A percentile compares a stretch with the other conserved stretches of the same genome.
phyloP scores from a whole-genome alignment of 2,329 filamentous ascomycete genomes.

The Pseudogymnoascus sp. region DNA sequence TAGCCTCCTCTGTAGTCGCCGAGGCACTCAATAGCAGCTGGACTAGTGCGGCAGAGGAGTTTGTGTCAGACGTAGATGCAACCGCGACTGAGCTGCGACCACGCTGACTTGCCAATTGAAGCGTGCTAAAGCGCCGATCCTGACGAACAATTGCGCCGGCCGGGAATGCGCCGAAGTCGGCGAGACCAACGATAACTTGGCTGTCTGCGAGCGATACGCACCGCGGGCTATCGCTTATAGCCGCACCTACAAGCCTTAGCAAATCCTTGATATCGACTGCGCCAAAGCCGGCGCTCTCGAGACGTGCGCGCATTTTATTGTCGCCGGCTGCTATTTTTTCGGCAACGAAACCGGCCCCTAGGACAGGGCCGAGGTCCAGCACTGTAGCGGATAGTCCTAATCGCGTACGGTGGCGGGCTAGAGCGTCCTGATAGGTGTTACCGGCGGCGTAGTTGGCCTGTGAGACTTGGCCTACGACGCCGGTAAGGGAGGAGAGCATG shows the following conservation, averaged over 20 bases:
- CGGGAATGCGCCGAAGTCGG: not conserved
- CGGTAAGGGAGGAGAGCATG: not conserved
- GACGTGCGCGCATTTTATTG: not conserved
- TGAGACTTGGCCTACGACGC: not conserved
- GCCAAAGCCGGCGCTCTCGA: conserved; percentile 10
- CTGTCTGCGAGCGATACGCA: no score
- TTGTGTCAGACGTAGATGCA: no score
- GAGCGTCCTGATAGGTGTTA: conserved; percentile 11
- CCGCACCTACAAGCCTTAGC: not conserved
- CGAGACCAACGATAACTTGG: no score
- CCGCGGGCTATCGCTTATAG: no score
- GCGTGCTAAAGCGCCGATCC: not conserved
- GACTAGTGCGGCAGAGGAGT: not conserved
- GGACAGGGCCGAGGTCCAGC: conserved; percentile 15
- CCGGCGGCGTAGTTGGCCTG: conserved; percentile 13
- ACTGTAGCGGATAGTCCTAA: conserved; percentile 13
- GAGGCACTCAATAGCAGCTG: conserved; percentile 2
- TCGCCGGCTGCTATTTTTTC: conserved; percentile 11
- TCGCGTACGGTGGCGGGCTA: not conserved
- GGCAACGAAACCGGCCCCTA: conserved; percentile 8
- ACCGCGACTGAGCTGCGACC: no score
- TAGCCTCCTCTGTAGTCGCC: not conserved
- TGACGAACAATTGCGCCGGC: not conserved
- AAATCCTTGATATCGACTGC: conserved; percentile 19
- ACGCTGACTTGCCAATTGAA: no score